Evolutionary conservation across 305 asterid genomes (phyloP).

Genomic region (Fraxinus nigra): DNA sequence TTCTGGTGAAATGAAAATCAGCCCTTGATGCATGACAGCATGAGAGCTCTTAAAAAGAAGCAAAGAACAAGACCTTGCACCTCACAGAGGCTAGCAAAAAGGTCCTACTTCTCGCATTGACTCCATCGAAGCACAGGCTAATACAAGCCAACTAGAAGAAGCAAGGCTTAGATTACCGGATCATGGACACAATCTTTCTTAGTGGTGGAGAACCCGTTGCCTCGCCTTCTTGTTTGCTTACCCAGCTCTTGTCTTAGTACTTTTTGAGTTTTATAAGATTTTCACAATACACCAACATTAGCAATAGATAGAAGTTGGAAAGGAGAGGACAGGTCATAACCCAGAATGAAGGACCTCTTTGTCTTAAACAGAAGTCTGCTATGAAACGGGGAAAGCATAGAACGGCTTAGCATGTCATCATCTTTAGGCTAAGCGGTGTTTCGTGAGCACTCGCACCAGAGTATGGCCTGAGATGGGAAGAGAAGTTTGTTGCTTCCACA

Average conservation of each 20-base stretch:
- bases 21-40: not conserved
- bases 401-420: not conserved
- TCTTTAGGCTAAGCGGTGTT: not conserved
- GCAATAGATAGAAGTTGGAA: not conserved
- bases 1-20: not conserved
- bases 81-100: not conserved
- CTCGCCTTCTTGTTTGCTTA: not conserved
- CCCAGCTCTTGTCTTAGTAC: not conserved
- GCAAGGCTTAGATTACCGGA: not conserved
- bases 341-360: too few species aligned
- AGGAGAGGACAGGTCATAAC: not conserved
- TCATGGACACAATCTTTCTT: not conserved
- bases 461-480: not conserved
- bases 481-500: not conserved
- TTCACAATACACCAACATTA: not conserved
- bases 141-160: not conserved
- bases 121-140: not conserved
- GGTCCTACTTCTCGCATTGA: not conserved
- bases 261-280: not conserved
- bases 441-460: not conserved
- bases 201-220: not conserved
- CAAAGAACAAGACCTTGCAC: not conserved
- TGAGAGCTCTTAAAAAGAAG: not conserved
- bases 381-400: not conserved
- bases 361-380: not conserved